Conservation (phyloP, 225 moss, liverwort and hornwort species). For the Polytrichum commune region DNA sequence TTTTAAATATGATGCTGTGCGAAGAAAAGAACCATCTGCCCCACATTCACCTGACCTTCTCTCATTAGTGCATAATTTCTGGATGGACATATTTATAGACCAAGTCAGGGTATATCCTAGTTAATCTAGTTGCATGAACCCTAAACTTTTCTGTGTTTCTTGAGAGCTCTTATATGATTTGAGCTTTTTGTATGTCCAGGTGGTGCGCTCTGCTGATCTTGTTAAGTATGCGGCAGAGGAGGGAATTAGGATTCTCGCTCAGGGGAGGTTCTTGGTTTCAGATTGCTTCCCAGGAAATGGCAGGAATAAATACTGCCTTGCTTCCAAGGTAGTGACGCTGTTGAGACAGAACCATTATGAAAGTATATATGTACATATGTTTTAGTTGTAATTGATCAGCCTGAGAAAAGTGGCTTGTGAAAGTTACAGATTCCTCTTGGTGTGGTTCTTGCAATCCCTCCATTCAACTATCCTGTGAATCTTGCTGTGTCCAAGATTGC, state of each 20-base stretch:
- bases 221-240: slow-evolving; percentile 64
- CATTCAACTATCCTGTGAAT: slow-evolving; percentile 95
- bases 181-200: slow-evolving; percentile 27
- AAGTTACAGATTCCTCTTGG: slow-evolving; percentile 76
- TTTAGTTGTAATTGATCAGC: not conserved
- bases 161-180: no score
- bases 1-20: no score
- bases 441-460: slow-evolving; percentile 89
- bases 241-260: slow-evolving; percentile 55
- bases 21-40: no score
- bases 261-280: slow-evolving; percentile 55
- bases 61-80: no score
- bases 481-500: slow-evolving; percentile 91
- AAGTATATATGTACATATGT: not conserved
- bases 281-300: slow-evolving; percentile 85
- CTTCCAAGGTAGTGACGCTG: slow-evolving; percentile 59
- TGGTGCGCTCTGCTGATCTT: slow-evolving; percentile 66
- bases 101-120: no score
- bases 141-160: no score
- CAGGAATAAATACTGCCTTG: slow-evolving; percentile 76
- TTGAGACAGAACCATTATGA: not conserved
- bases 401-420: not conserved
- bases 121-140: no score
- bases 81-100: no score
- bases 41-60: no score